Evolutionary conservation across 1,284 basidiomycete species (phyloP).

Genomic region (Austroboletus novae-zelandiae): DNA sequence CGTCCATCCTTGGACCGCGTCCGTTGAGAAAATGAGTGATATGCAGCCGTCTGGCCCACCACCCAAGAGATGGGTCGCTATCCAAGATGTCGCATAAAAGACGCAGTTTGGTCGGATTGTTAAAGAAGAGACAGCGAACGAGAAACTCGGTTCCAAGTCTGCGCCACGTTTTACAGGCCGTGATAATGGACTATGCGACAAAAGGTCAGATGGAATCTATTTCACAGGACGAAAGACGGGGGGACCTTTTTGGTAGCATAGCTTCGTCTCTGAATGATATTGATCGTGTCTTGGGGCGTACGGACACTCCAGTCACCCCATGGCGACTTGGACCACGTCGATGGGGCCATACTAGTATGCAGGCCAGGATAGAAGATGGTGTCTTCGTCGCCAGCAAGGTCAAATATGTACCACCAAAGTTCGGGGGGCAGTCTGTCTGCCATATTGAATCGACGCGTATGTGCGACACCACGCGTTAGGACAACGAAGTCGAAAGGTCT

Average conservation of each 20-base stretch:
- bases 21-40: slow-evolving; percentile 49
- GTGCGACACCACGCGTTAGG: not conserved
- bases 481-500: too few species aligned
- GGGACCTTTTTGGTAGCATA: slow-evolving; percentile 64
- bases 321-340: slow-evolving; percentile 54
- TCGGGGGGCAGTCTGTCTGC: slow-evolving; percentile 55
- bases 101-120: slow-evolving; percentile 49
- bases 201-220: not conserved
- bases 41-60: slow-evolving; percentile 66
- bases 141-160: slow-evolving; percentile 58
- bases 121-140: slow-evolving; percentile 63
- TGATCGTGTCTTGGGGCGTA: slow-evolving; percentile 54
- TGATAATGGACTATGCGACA: slow-evolving; percentile 53
- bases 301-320: slow-evolving; percentile 53
- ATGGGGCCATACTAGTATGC: slow-evolving; percentile 56
- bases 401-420: slow-evolving; percentile 65
- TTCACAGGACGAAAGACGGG: not conserved
- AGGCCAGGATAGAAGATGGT: slow-evolving; percentile 55
- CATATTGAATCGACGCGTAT: slow-evolving; percentile 13
- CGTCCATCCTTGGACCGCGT: slow-evolving; percentile 31
- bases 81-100: slow-evolving; percentile 48
- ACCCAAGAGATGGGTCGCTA: slow-evolving; percentile 50
- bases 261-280: slow-evolving; percentile 52
- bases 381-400: slow-evolving; percentile 64
- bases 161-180: slow-evolving; percentile 55